Conservation (phyloP, 2,329 filamentous ascomycete genomes). For the Trichothecium roseum region DNA sequence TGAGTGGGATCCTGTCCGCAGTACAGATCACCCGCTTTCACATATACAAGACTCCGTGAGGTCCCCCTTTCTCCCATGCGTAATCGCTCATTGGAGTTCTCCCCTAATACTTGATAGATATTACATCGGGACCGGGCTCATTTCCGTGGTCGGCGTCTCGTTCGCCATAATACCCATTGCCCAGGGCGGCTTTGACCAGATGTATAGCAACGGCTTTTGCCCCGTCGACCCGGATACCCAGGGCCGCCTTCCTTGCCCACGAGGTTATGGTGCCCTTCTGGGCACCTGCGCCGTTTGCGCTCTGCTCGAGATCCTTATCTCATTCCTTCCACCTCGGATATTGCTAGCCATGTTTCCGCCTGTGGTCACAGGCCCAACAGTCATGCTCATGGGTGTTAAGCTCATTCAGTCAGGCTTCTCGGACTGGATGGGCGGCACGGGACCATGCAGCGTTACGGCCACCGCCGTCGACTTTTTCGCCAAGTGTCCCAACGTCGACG, state of each 20-base stretch:
- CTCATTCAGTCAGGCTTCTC: slow-evolving; percentile 63
- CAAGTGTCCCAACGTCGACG: slow-evolving; percentile 55
- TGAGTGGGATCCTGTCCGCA: slow-evolving; percentile 63
- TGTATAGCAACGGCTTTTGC: slow-evolving; percentile 66
- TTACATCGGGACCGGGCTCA: slow-evolving; percentile 67
- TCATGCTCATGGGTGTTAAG: slow-evolving; percentile 61
- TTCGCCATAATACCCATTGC: slow-evolving; percentile 70
- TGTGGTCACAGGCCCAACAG: slow-evolving; percentile 64
- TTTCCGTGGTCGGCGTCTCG: slow-evolving; percentile 70
- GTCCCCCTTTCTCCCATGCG: background rate
- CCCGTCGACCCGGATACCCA: slow-evolving; percentile 44
- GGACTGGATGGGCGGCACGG: slow-evolving; percentile 69
- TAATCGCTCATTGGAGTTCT: background rate
- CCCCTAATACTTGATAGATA: slow-evolving; percentile 52
- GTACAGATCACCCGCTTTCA: slow-evolving; percentile 72
- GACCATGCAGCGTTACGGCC: slow-evolving; percentile 40
- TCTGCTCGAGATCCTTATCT: slow-evolving; percentile 61
- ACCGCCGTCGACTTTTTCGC: slow-evolving; percentile 43
- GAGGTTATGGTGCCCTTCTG: slow-evolving; percentile 63
- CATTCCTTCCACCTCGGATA: slow-evolving; percentile 59
- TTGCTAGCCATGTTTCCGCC: slow-evolving; percentile 70
- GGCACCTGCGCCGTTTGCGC: slow-evolving; percentile 58
- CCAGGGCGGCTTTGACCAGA: slow-evolving; percentile 60
- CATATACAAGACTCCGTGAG: slow-evolving; percentile 53
- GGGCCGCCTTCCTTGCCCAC: slow-evolving; percentile 60